phyloP scores from a whole-genome alignment of 129 eudicot genomes.

The Pseudognaphalium luteoalbum region DNA sequence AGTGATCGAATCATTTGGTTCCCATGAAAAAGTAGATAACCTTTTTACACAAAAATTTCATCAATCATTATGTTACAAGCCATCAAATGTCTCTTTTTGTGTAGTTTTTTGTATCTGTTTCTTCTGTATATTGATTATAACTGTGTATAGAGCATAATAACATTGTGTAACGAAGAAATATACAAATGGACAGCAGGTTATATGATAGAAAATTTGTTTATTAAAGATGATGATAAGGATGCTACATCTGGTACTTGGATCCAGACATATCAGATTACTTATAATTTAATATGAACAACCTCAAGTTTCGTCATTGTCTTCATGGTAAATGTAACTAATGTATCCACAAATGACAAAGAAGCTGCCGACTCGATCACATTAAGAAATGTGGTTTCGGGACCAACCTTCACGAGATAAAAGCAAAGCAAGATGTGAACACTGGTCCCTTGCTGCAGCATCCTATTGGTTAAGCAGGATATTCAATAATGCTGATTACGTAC shows the following conservation, averaged over 20 bases:
- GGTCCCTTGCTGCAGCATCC: not conserved
- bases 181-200: not conserved
- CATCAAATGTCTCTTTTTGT: not conserved
- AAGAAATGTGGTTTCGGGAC: not conserved
- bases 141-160: not conserved
- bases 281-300: not conserved
- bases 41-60: not conserved
- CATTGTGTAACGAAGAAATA: not conserved
- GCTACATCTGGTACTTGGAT: not conserved
- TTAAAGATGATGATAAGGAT: slow-evolving; percentile 1
- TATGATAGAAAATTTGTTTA: not conserved
- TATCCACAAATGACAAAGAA: not conserved
- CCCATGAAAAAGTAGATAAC: slow-evolving; percentile 1
- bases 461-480: not conserved
- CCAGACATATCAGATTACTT: not conserved
- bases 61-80: not conserved
- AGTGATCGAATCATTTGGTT: slow-evolving; percentile 17
- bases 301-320: slow-evolving; percentile 2
- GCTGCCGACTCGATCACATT: not conserved
- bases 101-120: no score
- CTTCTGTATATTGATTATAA: not conserved
- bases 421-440: not conserved
- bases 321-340: not conserved
- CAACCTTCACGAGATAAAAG: not conserved
- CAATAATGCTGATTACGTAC: no score